Evolutionary conservation across 805 yeast species (phyloP).

Genomic region (Kluyveromyces nonfermentans): DNA sequence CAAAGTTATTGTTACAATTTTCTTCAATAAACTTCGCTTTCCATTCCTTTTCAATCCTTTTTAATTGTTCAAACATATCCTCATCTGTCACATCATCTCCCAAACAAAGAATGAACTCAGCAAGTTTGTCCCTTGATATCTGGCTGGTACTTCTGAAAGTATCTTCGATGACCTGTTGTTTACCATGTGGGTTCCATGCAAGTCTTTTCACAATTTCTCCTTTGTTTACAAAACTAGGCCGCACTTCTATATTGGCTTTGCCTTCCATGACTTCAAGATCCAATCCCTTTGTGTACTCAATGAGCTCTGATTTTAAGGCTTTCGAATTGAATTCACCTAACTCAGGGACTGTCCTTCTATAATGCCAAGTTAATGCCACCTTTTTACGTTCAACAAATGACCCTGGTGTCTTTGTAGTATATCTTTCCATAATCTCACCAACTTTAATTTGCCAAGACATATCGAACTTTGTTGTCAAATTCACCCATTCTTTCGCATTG

Average conservation of each 20-base stretch:
- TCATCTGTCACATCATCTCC: slow-evolving; percentile 98
- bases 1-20: slow-evolving; percentile 43
- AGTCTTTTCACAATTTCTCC: slow-evolving; percentile 89
- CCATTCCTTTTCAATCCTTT: slow-evolving; percentile 44
- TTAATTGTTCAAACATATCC: slow-evolving; percentile 85
- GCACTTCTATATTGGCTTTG: slow-evolving; percentile 94
- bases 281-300: slow-evolving; percentile 51
- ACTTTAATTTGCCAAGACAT: slow-evolving; percentile 94
- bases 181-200: slow-evolving; percentile 55
- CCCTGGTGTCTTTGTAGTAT: slow-evolving; percentile 87
- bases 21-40: slow-evolving; percentile 30
- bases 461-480: slow-evolving; percentile 71
- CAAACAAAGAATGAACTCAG: slow-evolving; percentile 79
- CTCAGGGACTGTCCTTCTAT: slow-evolving; percentile 89
- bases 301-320: slow-evolving; percentile 56
- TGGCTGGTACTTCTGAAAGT: slow-evolving; percentile 26
- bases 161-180: slow-evolving; percentile 35
- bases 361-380: slow-evolving; percentile 97
- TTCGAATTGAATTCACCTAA: slow-evolving; percentile 81
- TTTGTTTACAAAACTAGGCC: slow-evolving; percentile 89
- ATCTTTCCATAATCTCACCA: slow-evolving; percentile 57
- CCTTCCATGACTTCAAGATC: slow-evolving; percentile 96
- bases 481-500: slow-evolving; percentile 63
- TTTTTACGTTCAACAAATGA: slow-evolving; percentile 77
- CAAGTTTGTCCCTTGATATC: slow-evolving; percentile 38